Evolutionary conservation across 371 early-diverging fungal species (phyloP), one percentile per base, ranked within the genome.

Genomic region (Syncephalastrum contaminatum): DNA sequence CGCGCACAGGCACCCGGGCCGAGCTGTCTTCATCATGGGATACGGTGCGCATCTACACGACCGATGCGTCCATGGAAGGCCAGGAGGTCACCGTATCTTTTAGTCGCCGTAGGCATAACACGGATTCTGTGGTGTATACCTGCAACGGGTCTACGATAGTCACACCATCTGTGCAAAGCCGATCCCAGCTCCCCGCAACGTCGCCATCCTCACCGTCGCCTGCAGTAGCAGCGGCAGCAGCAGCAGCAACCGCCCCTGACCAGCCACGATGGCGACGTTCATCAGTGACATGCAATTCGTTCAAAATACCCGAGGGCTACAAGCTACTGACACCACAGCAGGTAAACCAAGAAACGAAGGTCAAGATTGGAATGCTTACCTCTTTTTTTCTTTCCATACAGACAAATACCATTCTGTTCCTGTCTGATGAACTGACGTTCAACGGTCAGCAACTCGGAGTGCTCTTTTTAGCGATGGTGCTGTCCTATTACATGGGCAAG

Each of bases 401-500:
- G 48, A 77, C 59, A 20, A 67, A 69, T 42, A 73, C 65, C 19
- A 67, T 78, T 8, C 66, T 78, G 21, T 64, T 66, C 14, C 58
- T 78, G n/a, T 64, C 71, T 5, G 73, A 78, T 40, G 79, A 75
- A 10, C 57, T 78, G 22, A 70, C 75, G 20, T 78, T 78, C 45
- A 75, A 78, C 59, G 68, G 79, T 1, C 75, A 74, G 40, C 79
- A 78, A 45, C 57, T 78, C 18, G 67, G 73, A 12, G 54, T 71
- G 3, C 54, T 78, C 30, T 65, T 78, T 21, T 59, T 78, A 40
- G 71, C 62, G 6, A 78, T 78, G 79, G 70, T 78, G 1, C 39
- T 78, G 16, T 70, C 67, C 18, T 78, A 78, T 45, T 78, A 78
- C 53, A 70, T 75, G 67, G 75, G 75, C 48, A 78, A 73, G 55